Conservation (phyloP, 768 basidiomycete genomes). For the Lentinula aciculospora region DNA sequence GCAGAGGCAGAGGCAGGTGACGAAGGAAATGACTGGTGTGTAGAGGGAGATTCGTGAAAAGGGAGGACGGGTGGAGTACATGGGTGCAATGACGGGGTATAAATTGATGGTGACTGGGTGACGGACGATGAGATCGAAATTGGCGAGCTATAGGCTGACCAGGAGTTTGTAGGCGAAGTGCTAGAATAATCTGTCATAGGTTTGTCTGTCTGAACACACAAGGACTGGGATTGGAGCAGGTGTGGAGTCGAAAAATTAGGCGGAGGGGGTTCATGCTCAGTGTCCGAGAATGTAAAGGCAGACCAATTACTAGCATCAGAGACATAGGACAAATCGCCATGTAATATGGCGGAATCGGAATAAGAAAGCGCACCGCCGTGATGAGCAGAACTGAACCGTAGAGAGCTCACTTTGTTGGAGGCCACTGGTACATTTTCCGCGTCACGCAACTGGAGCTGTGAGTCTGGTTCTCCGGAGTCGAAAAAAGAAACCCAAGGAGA, state of each 20-base stretch:
- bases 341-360: neutral
- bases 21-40: neutral
- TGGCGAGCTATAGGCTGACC: neutral
- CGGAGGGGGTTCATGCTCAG: neutral
- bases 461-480: neutral
- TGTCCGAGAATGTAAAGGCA: neutral
- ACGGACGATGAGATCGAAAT: neutral
- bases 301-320: too few relatives aligned
- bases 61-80: neutral
- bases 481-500: neutral
- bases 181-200: too few relatives aligned
- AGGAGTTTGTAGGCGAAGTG: neutral
- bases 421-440: neutral
- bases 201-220: neutral
- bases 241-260: neutral
- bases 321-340: neutral
- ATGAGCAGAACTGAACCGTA: neutral
- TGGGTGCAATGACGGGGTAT: neutral
- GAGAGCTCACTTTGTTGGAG: neutral
- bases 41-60: too few relatives aligned
- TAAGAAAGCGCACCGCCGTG: neutral
- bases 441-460: neutral
- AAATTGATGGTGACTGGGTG: neutral
- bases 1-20: neutral
- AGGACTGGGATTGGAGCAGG: neutral